phyloP scores from a whole-genome alignment of 139 green algal species.

The Zygnema cylindricum region DNA sequence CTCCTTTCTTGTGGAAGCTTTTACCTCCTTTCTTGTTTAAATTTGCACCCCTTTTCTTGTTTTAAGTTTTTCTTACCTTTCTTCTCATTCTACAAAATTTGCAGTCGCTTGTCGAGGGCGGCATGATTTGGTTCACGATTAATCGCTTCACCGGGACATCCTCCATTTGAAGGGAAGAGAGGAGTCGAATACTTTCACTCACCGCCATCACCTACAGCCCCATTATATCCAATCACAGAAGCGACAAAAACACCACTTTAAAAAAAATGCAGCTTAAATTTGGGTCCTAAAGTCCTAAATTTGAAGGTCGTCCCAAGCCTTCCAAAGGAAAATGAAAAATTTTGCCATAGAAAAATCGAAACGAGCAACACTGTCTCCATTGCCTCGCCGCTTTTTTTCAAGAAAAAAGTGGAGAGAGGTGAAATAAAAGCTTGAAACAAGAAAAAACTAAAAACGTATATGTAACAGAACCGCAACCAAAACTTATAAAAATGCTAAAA shows the following conservation, averaged over 20 bases:
- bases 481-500: no score
- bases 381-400: no score
- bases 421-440: no score
- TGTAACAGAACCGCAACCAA: no score
- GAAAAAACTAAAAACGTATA: no score
- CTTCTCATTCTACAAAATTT: constrained; percentile 60
- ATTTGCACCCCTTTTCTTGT: not conserved
- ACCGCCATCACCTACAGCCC: constrained; percentile 79
- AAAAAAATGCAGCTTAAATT: no score
- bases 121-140: constrained; percentile 90
- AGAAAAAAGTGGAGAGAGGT: no score
- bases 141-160: constrained; percentile 84
- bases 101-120: constrained; percentile 49
- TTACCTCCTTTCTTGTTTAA: not conserved
- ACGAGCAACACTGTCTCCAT: no score
- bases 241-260: no score
- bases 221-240: no score
- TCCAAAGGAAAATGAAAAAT: constrained; percentile 10
- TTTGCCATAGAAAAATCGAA: not conserved
- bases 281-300: not conserved
- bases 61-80: constrained; percentile 38
- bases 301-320: not conserved
- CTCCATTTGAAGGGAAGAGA: constrained; percentile 75
- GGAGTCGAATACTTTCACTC: constrained; percentile 84
- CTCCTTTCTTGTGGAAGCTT: not conserved